Evolutionary conservation across 2,329 filamentous ascomycete species (phyloP).

Genomic region (Xylariaceae sp.): DNA sequence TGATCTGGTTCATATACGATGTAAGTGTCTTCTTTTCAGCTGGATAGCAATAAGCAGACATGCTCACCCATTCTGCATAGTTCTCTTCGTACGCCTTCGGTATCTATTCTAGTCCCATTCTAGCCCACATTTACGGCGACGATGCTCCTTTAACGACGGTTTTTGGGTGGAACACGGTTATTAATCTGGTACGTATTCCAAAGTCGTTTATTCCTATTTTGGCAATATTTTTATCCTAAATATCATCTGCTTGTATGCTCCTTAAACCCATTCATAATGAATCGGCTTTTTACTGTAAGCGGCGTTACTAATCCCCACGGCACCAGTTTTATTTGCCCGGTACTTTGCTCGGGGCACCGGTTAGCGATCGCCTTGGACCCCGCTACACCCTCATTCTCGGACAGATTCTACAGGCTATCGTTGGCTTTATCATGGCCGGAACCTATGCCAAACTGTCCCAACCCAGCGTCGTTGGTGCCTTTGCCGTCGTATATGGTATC

Average conservation of each 20-base stretch:
- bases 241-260: no score
- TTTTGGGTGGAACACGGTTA: conserved; percentile 87
- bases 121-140: conserved; percentile 67
- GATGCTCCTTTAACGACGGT: conserved; percentile 71
- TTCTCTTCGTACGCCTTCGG: conserved; percentile 86
- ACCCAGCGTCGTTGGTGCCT: conserved; percentile 71
- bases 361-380: conserved; percentile 80
- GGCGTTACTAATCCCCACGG: no score
- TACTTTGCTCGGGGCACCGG: conserved; percentile 75
- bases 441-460: conserved; percentile 74
- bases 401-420: conserved; percentile 72
- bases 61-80: conserved; percentile 37
- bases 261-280: no score
- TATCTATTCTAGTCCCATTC: conserved; percentile 81
- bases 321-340: conserved; percentile 91
- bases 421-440: conserved; percentile 90
- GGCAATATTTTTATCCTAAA: no score
- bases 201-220: no score
- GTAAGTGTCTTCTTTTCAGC: conserved; percentile 45
- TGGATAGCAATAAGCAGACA: not conserved
- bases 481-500: conserved; percentile 79
- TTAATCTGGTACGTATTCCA: no score
- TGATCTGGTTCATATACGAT: conserved; percentile 88
- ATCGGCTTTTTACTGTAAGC: no score
- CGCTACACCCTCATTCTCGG: conserved; percentile 74